Conservation (phyloP, 495 filamentous ascomycete species). For the Hypomontagnella monticulosa region DNA sequence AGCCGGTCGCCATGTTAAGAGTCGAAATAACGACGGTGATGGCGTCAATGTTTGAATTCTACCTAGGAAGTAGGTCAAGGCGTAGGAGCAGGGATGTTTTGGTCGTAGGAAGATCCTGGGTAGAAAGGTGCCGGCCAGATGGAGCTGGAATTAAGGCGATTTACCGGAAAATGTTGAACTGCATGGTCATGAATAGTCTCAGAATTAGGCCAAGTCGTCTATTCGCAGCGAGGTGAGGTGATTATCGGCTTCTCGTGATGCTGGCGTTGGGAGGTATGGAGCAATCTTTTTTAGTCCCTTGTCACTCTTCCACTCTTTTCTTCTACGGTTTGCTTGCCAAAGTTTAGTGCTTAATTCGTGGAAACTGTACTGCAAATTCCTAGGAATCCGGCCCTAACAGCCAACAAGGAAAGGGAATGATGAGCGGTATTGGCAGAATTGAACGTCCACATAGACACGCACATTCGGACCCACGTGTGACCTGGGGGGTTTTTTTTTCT, state of each 20-base stretch:
- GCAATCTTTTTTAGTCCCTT: constrained; percentile 12
- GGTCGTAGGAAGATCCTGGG: constrained; percentile 33
- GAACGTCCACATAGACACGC: constrained; percentile 28
- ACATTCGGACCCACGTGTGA: constrained; percentile 40
- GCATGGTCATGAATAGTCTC: constrained; percentile 44
- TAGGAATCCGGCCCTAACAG: constrained; percentile 34
- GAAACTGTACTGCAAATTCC: constrained; percentile 27
- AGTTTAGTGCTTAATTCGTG: constrained; percentile 23
- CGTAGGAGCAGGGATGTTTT: constrained; percentile 35
- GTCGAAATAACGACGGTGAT: constrained; percentile 13
- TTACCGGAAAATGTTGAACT: constrained; percentile 47
- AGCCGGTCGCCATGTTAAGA: constrained; percentile 46
- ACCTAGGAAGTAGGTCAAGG: constrained; percentile 24
- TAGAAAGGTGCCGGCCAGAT: constrained; percentile 45
- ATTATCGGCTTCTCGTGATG: constrained; percentile 33
- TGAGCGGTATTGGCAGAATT: constrained; percentile 40
- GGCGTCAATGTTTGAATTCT: constrained; percentile 28
- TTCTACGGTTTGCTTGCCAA: constrained; percentile 25
- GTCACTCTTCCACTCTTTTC: constrained; percentile 10
- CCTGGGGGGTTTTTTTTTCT: constrained; percentile 31
- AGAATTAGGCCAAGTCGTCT: constrained; percentile 31
- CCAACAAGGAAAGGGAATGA: constrained; percentile 35
- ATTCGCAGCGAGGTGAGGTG: constrained; percentile 17
- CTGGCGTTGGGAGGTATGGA: constrained; percentile 19
- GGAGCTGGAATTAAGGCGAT: constrained; percentile 46